Percentiles rank a stretch among this genome's conserved stretches.
Conservation (phyloP, 495 filamentous ascomycete genomes). For the Penicillium samsonianum region DNA sequence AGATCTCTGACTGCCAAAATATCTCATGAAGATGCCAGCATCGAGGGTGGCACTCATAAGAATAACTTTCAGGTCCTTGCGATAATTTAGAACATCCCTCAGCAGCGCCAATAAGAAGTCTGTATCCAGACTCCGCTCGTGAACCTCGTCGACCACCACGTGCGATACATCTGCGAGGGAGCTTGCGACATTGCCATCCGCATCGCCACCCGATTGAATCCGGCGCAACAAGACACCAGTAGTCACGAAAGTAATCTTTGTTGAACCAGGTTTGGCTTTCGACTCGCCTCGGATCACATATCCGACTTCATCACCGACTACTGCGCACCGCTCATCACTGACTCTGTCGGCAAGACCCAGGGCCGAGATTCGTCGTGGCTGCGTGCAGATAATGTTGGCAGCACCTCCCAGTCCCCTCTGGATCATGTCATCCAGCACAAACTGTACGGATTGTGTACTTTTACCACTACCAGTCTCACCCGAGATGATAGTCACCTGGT, state of each 20-base stretch:
- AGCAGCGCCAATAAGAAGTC: constrained; percentile 90
- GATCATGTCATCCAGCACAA: constrained; percentile 91
- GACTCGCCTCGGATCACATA: constrained; percentile 95
- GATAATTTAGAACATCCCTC: constrained; percentile 73
- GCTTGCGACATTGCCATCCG: constrained; percentile 71
- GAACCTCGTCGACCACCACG: constrained; percentile 95
- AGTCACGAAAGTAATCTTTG: constrained; percentile 93
- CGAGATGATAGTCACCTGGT: constrained; percentile 93
- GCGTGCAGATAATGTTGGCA: constrained; percentile 94
- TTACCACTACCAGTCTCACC: constrained; percentile 97
- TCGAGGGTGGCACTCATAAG: constrained; percentile 99
- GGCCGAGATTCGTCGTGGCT: constrained; percentile 92
- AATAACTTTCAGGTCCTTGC: constrained; percentile 85
- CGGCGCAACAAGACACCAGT: constrained; percentile 92
- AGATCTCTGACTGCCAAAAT: constrained; percentile 68
- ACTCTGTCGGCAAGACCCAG: constrained; percentile 92
- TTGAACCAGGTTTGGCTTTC: constrained; percentile 62
- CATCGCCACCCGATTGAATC: constrained; percentile 81
- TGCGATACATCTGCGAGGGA: constrained; percentile 89
- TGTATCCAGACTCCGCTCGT: constrained; percentile 92
- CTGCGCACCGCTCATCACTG: constrained; percentile 81
- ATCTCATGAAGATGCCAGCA: constrained; percentile 78
- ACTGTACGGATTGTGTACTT: constrained; percentile 95
- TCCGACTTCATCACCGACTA: constrained; percentile 85
- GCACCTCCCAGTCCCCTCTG: constrained; percentile 66